Evolutionary conservation across 2,329 filamentous ascomycete species (phyloP), one percentile per base, ranked within the genome.

Genomic region (Sporothrix protearum): DNA sequence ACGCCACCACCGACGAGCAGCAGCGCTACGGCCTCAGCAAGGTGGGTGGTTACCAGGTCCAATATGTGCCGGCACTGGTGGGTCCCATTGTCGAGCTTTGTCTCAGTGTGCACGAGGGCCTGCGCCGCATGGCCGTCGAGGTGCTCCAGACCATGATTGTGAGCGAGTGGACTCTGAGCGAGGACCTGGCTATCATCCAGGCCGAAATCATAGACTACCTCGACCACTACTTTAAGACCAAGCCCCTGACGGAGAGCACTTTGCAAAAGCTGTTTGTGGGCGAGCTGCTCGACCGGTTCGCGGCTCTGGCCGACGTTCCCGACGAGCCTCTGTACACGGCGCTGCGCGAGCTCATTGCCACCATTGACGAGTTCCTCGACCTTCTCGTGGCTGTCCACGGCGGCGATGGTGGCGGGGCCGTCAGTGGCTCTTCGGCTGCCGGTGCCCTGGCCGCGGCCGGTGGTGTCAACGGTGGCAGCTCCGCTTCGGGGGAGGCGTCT

Each of bases 131-230:
- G 80, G 96, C 95, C 0, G 94, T 97, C 39, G 92, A 97, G 79
- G 92, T 99, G 25, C 82, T 99, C 73, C 94, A 97, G 79, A 97
- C 94, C 2, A 99, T 99, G 96, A 97, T 99, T 77, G 90, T 98
- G 75, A 97, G 94, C 81, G 96, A 99, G 81, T 99, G 96, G 96
- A 94, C 94, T 19, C 82, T 99, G 74, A 97, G 94, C 78, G 92
- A 97, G 78, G 95, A 98, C 78, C 83, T 99, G 64, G 91, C 91
- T 2, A 89, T 96, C 64, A 92, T 99, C 68, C 94, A 98, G 80
- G 96, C 94, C 1, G 96, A 97, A 80, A 94, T 98, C 84, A 97
- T 99, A 76, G 95, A 97, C 77, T 96, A 92, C 75, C 83, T 99
- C 70, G 96, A 99, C 78, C 85, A 87, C 30, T 88, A 97, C 69